Evolutionary conservation across 2,329 filamentous ascomycete species (phyloP).

Genomic region (Botryotinia narcissicola): DNA sequence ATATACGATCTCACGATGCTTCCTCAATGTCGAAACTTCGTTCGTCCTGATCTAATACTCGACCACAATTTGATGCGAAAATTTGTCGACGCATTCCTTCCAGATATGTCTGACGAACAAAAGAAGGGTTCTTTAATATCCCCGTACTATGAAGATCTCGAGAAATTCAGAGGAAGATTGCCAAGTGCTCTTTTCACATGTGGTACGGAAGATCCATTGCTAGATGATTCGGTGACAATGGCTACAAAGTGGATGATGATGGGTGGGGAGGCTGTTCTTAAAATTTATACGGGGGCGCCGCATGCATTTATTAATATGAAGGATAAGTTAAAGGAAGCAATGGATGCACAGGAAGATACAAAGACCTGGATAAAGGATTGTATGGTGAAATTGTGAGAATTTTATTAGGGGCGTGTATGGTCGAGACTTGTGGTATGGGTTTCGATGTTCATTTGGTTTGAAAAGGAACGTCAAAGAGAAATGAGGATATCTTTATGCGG

Average conservation of each 20-base stretch:
- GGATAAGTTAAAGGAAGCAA: conserved; percentile 26
- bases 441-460: background rate
- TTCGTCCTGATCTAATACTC: conserved; percentile 40
- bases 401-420: fast-evolving
- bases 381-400: conserved; percentile 14
- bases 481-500: background rate
- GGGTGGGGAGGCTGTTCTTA: conserved; percentile 50
- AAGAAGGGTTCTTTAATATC: conserved; percentile 47
- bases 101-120: conserved; percentile 43
- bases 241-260: conserved; percentile 51
- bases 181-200: conserved; percentile 54
- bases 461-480: too few species aligned
- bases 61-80: conserved; percentile 46
- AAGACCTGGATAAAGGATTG: conserved; percentile 26
- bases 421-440: too few species aligned
- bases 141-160: conserved; percentile 50
- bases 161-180: conserved; percentile 39
- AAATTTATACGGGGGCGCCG: conserved; percentile 52
- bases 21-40: conserved; percentile 40
- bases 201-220: conserved; percentile 52
- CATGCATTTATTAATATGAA: conserved; percentile 48
- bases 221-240: conserved; percentile 55
- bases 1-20: conserved; percentile 48
- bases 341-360: conserved; percentile 26
- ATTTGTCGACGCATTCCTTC: conserved; percentile 48